Base-by-base conservation (phyloP, 129 eudicot species). In the Tagetes erecta region DNA sequence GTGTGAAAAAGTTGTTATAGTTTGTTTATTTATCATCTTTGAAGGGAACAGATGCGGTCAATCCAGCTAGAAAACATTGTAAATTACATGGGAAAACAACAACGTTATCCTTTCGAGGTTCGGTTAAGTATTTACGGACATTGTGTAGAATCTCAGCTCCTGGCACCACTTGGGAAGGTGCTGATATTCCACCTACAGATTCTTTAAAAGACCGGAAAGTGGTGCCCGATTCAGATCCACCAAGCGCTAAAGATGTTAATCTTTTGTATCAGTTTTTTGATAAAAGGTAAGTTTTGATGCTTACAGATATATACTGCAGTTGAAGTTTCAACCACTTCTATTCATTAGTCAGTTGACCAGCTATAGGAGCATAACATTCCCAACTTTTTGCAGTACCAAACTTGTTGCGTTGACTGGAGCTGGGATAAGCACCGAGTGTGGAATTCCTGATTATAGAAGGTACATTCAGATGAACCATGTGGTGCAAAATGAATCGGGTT, bases 361-460 rank as follows among this genome's bases (percentile, higher is more conserved):
- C 60, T 53, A 46, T 38, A 39, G 68, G 60, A 8, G 1, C 27
- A 3, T 34, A 56, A 36, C 41, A 10, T 75, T 72, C 34, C 0
- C 38, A 38, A 20, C 27, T 33, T 80, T 52, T 10, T 87, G 80
- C 92, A 94, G 98, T 82, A 83, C 84, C 52, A 90, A 94, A 76
- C 91, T 94, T 71, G 93, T 94, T 71, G 87, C 86, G 45, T 80
- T 94, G 83, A 94, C 97, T 52, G 98, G 98, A 63, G 98, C 98
- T 62, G 98, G 98, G 63, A 88, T 93, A 35, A 93, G 98, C 88
- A 93, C 98, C 60, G 98, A 93, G 82, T 78, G 96, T 50, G 98
- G 97, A 31, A 90, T 93, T 76, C 98, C 98, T 78, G 98, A 93
- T 81, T 93, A 93, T 73, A 88, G 98, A 88, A 93, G 98, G 98